These are phyloP conservation scores for Scenedesmus sp. DNA, from an alignment of 163 green algal species.

Conservation along the genomic window DNA sequence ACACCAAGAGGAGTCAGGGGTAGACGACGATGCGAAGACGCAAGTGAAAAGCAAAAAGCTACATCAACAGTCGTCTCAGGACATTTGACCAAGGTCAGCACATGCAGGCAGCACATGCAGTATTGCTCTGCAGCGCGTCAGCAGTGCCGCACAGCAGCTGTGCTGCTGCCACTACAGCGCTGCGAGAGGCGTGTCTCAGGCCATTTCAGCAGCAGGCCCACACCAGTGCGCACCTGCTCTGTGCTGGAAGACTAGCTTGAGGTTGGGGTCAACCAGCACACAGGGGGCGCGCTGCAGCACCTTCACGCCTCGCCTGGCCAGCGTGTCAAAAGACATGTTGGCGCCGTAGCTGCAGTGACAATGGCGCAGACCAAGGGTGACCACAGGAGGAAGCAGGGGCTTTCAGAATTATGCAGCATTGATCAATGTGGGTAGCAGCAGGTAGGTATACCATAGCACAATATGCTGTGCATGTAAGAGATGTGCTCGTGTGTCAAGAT, in stretches of 20 bases:
- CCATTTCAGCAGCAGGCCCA: not conserved
- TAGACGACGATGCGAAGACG: no score
- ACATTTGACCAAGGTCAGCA: not conserved
- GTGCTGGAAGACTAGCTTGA: constrained; percentile 67
- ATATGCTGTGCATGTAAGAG: not conserved
- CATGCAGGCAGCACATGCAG: no score
- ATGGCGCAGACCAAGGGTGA: not conserved
- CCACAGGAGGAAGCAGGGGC: not conserved
- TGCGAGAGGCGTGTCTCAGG: not conserved
- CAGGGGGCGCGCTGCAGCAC: constrained; percentile 46
- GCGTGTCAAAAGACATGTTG: constrained; percentile 54
- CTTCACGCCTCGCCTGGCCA: constrained; percentile 43
- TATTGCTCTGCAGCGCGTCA: not conserved
- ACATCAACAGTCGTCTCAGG: no score
- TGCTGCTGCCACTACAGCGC: not conserved
- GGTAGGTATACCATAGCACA: not conserved
- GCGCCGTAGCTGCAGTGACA: constrained; percentile 48
- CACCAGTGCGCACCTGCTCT: constrained; percentile 45
- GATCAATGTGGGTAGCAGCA: not conserved
- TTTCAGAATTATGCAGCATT: not conserved
- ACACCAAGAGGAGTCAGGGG: not conserved
- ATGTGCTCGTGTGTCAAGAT: not conserved
- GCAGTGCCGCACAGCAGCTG: not conserved
- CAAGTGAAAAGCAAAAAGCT: no score
- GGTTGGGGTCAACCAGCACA: constrained; percentile 49